Percentiles rank a stretch among this genome's conserved stretches.
Conservation (phyloP, 2,329 filamentous ascomycete genomes). For the Exophiala xenobiotica region DNA sequence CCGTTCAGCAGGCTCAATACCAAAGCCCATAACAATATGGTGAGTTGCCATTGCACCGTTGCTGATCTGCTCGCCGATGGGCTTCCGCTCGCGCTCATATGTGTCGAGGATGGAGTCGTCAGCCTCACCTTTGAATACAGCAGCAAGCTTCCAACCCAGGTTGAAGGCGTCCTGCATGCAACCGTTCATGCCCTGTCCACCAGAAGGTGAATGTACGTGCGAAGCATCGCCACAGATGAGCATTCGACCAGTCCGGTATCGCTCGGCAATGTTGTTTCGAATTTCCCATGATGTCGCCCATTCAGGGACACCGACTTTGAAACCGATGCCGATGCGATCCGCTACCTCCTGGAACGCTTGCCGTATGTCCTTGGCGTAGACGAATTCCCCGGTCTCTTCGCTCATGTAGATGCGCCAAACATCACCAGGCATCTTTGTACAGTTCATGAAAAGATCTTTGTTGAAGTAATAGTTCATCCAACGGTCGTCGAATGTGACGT, state of each 20-base stretch:
- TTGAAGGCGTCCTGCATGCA: slow-evolving; percentile 31
- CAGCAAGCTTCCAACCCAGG: slow-evolving; percentile 30
- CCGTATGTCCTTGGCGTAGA: background rate
- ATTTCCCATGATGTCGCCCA: slow-evolving; percentile 4
- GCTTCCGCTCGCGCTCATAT: slow-evolving; percentile 24
- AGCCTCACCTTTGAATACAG: slow-evolving; percentile 21
- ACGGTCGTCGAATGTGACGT: slow-evolving; percentile 1
- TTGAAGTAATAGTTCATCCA: slow-evolving; percentile 6
- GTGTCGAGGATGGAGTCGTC: slow-evolving; percentile 17
- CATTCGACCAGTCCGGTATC: background rate
- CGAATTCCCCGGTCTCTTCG: slow-evolving; percentile 1
- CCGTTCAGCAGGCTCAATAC: background rate
- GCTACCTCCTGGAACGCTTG: slow-evolving; percentile 3
- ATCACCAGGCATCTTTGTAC: background rate
- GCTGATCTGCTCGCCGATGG: slow-evolving; percentile 2
- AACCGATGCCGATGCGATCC: background rate
- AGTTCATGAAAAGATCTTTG: slow-evolving; percentile 4
- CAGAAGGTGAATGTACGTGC: slow-evolving; percentile 28
- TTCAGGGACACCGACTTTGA: slow-evolving; percentile 1
- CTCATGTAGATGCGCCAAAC: slow-evolving; percentile 6
- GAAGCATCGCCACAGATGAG: slow-evolving; percentile 25
- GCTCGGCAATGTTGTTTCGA: slow-evolving; percentile 2
- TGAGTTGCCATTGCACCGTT: background rate
- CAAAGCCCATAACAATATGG: slow-evolving; percentile 3
- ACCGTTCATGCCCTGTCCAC: slow-evolving; percentile 30